Evolutionary conservation across 2,329 filamentous ascomycete species (phyloP), one percentile per base, ranked within the genome.

Genomic region (Botrytis pseudocinerea): DNA sequence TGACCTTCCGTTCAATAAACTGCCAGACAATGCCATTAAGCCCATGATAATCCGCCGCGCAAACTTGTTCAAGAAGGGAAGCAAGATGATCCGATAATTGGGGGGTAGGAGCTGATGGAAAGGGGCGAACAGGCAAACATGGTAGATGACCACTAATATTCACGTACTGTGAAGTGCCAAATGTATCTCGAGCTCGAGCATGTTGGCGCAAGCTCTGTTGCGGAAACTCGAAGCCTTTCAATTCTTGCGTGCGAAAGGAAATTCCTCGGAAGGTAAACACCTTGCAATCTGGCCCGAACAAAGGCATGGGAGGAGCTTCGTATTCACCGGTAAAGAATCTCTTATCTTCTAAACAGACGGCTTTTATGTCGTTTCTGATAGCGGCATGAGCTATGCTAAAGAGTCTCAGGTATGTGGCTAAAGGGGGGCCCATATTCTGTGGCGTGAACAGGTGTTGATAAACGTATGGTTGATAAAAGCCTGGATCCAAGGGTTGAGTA

Each of bases 361-460:
- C 35, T 32, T 42, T 57, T 14, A 69, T 44, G 25, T 69, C 38
- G 25, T 57, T 40, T 57, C 1, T 57, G 14, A 68, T 32, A 20
- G 48, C n/a, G 14, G 48, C 18, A 25, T 9, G 20, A 20, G 48
- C 65, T 38, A 32, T 32, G 6, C n/a, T 8, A 69, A 69, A 40
- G 2, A 54, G 25, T 35, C 8, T 6, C 0, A n/a, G n/a, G 16
- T 54, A 54, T 35, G 35, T 28, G 35, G 10, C 25, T n/a, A 10
- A 4, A 25, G 12, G n/a, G n/a, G 2, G 7, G 2, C 7, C 25
- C 22, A 40, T 42, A n/a, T 12, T 4, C 2, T 2, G 7, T n/a
- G 25, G 7, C 35, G 6, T n/a, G 7, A n/a, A 35, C 14, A 16
- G 51, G 51, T 3, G 5, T 8, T 4, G 0, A 0, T 9, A 8